Conservation (phyloP, 2,329 filamentous ascomycete species). For the Colletotrichum tabaci region DNA sequence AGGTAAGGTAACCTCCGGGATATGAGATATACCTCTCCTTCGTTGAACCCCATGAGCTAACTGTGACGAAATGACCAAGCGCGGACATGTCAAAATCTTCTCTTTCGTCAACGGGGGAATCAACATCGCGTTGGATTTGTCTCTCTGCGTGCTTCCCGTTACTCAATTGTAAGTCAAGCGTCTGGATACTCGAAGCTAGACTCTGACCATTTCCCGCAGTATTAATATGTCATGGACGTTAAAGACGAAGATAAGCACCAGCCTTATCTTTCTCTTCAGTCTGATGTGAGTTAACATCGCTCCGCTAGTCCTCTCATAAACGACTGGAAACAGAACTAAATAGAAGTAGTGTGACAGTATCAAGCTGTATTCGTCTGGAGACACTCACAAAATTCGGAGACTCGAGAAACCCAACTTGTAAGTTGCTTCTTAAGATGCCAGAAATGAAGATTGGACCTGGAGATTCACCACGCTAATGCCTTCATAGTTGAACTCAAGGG, state of each 20-base stretch:
- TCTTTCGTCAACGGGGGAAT: background rate
- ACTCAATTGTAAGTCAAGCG: background rate
- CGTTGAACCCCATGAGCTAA: background rate
- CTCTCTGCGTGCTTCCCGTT: background rate
- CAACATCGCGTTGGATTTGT: background rate
- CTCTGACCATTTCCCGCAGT: background rate
- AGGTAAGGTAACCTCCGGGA: background rate
- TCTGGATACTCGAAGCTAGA: no score
- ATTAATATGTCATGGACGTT: background rate
- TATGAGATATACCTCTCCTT: background rate
- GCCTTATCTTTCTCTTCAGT: conserved; percentile 1
- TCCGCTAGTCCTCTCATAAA: fast-evolving
- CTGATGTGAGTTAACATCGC: background rate
- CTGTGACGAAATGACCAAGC: background rate
- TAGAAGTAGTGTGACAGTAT: background rate
- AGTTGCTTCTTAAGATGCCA: background rate
- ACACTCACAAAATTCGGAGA: background rate
- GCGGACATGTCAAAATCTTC: background rate
- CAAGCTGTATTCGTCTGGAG: background rate
- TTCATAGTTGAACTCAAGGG: background rate
- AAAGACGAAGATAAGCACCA: background rate
- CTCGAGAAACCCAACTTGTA: background rate
- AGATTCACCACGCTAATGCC: no score
- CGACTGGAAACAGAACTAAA: no score
- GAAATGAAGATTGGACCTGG: background rate